Conservation (phyloP, 2,329 filamentous ascomycete species). For the Hirsutella minnesotensis region DNA sequence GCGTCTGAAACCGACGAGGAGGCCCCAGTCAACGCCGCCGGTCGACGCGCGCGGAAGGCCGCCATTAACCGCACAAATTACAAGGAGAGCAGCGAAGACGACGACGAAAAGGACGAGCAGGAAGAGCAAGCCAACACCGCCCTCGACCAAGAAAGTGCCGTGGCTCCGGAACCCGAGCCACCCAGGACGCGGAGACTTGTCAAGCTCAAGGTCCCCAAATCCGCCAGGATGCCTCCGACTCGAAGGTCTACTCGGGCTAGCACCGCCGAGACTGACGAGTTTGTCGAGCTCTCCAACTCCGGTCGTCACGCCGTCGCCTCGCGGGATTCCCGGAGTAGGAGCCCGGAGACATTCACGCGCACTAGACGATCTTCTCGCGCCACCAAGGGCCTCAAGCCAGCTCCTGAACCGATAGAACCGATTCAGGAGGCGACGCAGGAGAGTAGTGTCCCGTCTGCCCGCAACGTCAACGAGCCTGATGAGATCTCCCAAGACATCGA, state of each 20-base stretch:
- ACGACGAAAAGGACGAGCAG: slow-evolving; percentile 11
- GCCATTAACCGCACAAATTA: slow-evolving; percentile 34
- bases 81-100: slow-evolving; percentile 32
- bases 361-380: slow-evolving; percentile 34
- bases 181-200: slow-evolving; percentile 27
- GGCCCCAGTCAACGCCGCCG: slow-evolving; percentile 32
- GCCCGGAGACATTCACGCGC: slow-evolving; percentile 38
- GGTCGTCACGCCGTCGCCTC: slow-evolving; percentile 43
- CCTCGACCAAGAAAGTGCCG: slow-evolving; percentile 15
- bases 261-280: slow-evolving; percentile 42
- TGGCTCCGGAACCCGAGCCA: slow-evolving; percentile 12
- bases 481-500: slow-evolving; percentile 23
- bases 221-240: slow-evolving; percentile 16
- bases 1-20: slow-evolving; percentile 27
- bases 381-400: slow-evolving; percentile 37
- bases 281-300: slow-evolving; percentile 48
- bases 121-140: slow-evolving; percentile 18
- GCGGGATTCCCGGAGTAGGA: slow-evolving; percentile 40
- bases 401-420: slow-evolving; percentile 34
- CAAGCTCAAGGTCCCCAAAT: slow-evolving; percentile 29
- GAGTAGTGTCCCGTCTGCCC: slow-evolving; percentile 23
- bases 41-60: slow-evolving; percentile 35
- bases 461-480: slow-evolving; percentile 23
- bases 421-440: slow-evolving; percentile 44
- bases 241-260: slow-evolving; percentile 39